Percentiles rank a stretch among this genome's conserved stretches.
Evolutionary conservation across 2,329 filamentous ascomycete species (phyloP).

Genomic region (Dactylellina cionopaga): DNA sequence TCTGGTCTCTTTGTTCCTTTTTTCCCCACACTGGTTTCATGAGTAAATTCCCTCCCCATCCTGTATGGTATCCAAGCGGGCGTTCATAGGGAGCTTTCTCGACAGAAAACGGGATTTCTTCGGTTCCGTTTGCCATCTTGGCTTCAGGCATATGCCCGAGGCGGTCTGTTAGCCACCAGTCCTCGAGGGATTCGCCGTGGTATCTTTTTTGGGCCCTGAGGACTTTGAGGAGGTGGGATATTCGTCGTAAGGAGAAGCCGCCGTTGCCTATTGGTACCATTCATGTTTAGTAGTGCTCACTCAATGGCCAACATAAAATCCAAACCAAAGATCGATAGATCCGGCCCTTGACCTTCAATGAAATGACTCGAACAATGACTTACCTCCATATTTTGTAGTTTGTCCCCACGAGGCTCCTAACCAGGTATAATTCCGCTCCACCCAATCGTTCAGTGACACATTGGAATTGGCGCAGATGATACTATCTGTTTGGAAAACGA

Average conservation of each 20-base stretch:
- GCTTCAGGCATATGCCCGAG: constrained; percentile 65
- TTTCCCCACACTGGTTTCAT: constrained; percentile 66
- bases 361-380: constrained; percentile 66
- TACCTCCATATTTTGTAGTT: constrained; percentile 36
- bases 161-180: constrained; percentile 67
- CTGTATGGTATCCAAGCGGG: constrained; percentile 71
- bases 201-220: constrained; percentile 64
- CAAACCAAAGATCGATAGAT: too few species aligned
- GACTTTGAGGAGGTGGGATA: constrained; percentile 66
- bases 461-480: constrained; percentile 68
- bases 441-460: constrained; percentile 64
- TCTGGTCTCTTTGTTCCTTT: constrained; percentile 64
- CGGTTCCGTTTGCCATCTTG: constrained; percentile 66
- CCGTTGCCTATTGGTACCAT: constrained; percentile 66
- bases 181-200: constrained; percentile 65
- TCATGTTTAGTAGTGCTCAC: background rate
- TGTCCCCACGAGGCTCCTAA: constrained; percentile 63
- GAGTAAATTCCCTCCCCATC: constrained; percentile 64
- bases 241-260: constrained; percentile 67
- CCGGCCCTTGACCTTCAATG: constrained; percentile 66
- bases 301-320: too few species aligned
- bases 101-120: constrained; percentile 65
- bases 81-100: constrained; percentile 64
- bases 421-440: constrained; percentile 67
- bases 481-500: constrained; percentile 68